Conservation (phyloP, 2,329 filamentous ascomycete genomes). For the Cadophora luteo-olivacea region DNA sequence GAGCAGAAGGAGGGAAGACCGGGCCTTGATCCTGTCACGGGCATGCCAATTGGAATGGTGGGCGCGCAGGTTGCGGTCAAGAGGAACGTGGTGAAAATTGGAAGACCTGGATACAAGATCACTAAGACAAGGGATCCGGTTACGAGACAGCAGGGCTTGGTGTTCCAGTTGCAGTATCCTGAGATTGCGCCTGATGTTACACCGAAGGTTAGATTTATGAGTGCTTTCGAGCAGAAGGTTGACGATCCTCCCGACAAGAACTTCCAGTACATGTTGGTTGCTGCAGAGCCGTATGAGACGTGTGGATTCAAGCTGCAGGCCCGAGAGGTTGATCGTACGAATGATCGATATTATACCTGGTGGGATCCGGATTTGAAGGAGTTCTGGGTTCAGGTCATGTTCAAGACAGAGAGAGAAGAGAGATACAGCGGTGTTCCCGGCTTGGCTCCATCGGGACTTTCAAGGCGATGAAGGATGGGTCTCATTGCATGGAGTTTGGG, state of each 20-base stretch:
- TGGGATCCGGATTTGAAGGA: slow-evolving; percentile 96
- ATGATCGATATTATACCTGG: slow-evolving; percentile 90
- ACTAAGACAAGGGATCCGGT: slow-evolving; percentile 92
- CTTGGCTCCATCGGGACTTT: slow-evolving; percentile 49
- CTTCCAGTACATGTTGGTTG: slow-evolving; percentile 93
- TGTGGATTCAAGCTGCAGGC: slow-evolving; percentile 96
- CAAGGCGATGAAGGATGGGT: slow-evolving; percentile 35
- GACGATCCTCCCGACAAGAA: slow-evolving; percentile 91
- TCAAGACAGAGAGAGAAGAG: slow-evolving; percentile 98
- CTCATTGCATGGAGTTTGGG: slow-evolving; percentile 28
- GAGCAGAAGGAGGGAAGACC: slow-evolving; percentile 87
- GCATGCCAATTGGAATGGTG: slow-evolving; percentile 75
- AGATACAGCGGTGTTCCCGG: slow-evolving; percentile 74
- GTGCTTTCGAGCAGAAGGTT: slow-evolving; percentile 92
- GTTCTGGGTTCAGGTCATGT: slow-evolving; percentile 97
- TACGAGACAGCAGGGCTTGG: slow-evolving; percentile 84
- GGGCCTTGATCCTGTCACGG: slow-evolving; percentile 69
- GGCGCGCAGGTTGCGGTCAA: slow-evolving; percentile 68
- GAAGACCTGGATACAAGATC: slow-evolving; percentile 95
- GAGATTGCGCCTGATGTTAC: slow-evolving; percentile 79
- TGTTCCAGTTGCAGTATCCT: slow-evolving; percentile 97
- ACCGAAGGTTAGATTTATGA: slow-evolving; percentile 95
- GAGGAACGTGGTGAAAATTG: slow-evolving; percentile 91
- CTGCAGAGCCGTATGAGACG: slow-evolving; percentile 97
- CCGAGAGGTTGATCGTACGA: slow-evolving; percentile 86